Conservation (phyloP, 2,329 filamentous ascomycete genomes). For the Exophiala calicioides region DNA sequence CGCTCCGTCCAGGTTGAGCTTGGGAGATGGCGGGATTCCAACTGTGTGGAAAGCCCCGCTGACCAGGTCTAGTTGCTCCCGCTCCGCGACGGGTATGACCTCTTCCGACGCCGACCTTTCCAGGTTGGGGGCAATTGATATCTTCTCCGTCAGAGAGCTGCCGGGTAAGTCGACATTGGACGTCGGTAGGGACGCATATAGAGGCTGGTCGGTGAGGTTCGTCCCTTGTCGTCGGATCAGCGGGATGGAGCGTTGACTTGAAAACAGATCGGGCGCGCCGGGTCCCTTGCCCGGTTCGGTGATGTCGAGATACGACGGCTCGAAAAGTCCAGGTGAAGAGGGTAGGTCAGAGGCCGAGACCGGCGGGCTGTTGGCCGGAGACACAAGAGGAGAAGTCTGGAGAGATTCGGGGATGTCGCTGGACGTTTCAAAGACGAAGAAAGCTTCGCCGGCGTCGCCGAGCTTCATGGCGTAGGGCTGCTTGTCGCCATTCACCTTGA, state of each 20-base stretch:
- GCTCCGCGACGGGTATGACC: slow-evolving; percentile 48
- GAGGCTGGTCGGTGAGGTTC: slow-evolving; percentile 14
- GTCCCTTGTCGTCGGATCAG: slow-evolving; percentile 23
- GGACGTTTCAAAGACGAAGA: slow-evolving; percentile 96
- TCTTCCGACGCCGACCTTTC: slow-evolving; percentile 59
- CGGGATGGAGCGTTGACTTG: slow-evolving; percentile 8
- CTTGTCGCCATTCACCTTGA: slow-evolving; percentile 87
- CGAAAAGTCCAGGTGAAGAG: slow-evolving; percentile 42
- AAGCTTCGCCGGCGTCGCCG: slow-evolving; percentile 94
- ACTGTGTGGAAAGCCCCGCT: slow-evolving; percentile 20
- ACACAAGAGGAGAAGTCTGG: slow-evolving; percentile 92
- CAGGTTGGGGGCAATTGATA: slow-evolving; percentile 35
- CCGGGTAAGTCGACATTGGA: slow-evolving; percentile 17
- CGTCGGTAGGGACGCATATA: slow-evolving; percentile 9
- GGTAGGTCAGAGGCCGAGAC: slow-evolving; percentile 28
- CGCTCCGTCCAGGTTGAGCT: slow-evolving; percentile 17
- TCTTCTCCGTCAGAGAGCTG: slow-evolving; percentile 8
- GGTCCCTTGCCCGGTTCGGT: slow-evolving; percentile 31
- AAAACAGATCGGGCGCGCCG: slow-evolving; percentile 14
- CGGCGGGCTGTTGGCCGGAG: slow-evolving; percentile 77
- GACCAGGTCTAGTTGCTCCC: slow-evolving; percentile 29
- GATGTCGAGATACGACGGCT: slow-evolving; percentile 55
- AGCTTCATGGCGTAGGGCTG: slow-evolving; percentile 98
- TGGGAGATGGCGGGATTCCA: slow-evolving; percentile 14
- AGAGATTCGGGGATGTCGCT: slow-evolving; percentile 88